phyloP scores from a whole-genome alignment of 2,329 filamentous ascomycete genomes.

The Incumbomyces lentus region DNA sequence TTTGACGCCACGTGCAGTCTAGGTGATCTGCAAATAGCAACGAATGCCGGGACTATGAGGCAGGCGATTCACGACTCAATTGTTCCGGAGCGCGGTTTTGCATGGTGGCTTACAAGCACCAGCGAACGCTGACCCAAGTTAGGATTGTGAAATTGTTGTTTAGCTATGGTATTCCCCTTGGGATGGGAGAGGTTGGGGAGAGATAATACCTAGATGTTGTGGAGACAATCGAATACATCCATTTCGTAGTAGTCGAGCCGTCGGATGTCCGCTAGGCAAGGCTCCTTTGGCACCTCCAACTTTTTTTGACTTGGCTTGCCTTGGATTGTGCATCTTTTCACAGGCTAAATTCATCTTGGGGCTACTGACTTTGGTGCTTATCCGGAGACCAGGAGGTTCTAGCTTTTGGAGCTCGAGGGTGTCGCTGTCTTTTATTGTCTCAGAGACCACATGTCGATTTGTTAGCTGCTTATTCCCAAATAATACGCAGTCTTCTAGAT shows the following conservation, averaged over 20 bases:
- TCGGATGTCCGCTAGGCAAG: constrained; percentile 6
- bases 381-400: background rate
- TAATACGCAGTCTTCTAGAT: background rate
- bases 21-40: constrained; percentile 8
- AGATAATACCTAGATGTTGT: too few species aligned
- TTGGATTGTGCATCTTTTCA: background rate
- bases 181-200: too few species aligned
- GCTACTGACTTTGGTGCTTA: background rate
- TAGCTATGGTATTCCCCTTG: too few species aligned
- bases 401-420: background rate
- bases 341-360: background rate
- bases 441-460: background rate
- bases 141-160: too few species aligned
- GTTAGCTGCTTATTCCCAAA: constrained; percentile 1
- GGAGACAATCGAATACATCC: too few species aligned
- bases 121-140: too few species aligned
- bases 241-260: too few species aligned
- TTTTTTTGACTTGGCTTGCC: constrained; percentile 1
- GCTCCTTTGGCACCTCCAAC: constrained; percentile 2
- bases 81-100: background rate
- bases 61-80: background rate
- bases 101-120: too few species aligned
- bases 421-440: background rate
- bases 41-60: constrained; percentile 1
- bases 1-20: constrained; percentile 5